Base-by-base conservation (phyloP, 75 land plant genomes). In the Cunninghamia lanceolata region DNA sequence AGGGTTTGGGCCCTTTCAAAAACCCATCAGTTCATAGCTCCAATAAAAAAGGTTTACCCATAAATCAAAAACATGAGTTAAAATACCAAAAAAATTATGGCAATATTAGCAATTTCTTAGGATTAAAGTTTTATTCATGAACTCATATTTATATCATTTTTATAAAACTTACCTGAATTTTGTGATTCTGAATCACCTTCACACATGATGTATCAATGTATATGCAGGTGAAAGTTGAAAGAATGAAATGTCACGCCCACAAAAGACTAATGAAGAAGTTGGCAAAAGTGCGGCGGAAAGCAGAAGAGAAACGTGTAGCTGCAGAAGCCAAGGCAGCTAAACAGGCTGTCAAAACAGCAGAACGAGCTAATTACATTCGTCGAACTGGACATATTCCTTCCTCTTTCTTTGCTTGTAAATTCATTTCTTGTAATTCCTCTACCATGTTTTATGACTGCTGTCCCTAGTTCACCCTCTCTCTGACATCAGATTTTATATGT, bases 351-450 rank as follows among this genome's bases (percentile, higher is more conserved):
- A 94, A 88, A 85, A 93, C 96, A 39, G 90, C 96, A 13, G 93
- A 94, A 47, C 87, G 86, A 84, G 98, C 98, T 50, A 96, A 96
- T 40, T 93, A 92, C 87, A 97, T 96, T 21, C 90, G 95, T 78
- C 92, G 92, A 84, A 97, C 99, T 21, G 99, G 99, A 10, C 95
- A 92, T 54, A 82, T 97, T 89, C 98, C 99, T 3, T 92, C 92
- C 56, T 88, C 92, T 8, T 93, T 89, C 68, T 90, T 85, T 87
- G 88, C 89, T 84, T 89, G 91, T 88, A 93, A 90, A 88, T 81
- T 93, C 79, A 88, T 85, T 86, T 92, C 89, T 80, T 89, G 92
- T 86, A 93, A 90, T 86, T 81, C 92, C 39, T 92, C 95, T 87
- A 89, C 94, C 15, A 56, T 91, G 34, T 91, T 92, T 84, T 89